Conservation (phyloP, 2,329 filamentous ascomycete species). For the Claviceps sorghi region DNA sequence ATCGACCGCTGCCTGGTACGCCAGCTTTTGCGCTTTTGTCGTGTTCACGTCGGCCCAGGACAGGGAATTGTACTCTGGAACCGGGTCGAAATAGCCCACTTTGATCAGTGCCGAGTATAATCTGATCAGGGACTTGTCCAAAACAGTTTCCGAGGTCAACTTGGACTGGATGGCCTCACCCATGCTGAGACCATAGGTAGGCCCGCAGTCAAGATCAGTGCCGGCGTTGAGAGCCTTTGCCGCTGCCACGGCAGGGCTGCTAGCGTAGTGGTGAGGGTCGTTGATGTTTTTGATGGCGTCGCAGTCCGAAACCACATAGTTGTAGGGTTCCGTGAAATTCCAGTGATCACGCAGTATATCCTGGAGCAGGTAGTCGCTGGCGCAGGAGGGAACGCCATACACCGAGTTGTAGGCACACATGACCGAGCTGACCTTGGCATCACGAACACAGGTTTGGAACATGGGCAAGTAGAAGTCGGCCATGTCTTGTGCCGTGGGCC, state of each 20-base stretch:
- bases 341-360: constrained; percentile 51
- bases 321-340: constrained; percentile 45
- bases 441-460: constrained; percentile 47
- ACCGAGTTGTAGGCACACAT: constrained; percentile 52
- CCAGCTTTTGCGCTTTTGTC: constrained; percentile 36
- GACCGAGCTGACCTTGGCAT: constrained; percentile 40
- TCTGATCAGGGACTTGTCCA: constrained; percentile 17
- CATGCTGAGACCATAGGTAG: constrained; percentile 11
- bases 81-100: constrained; percentile 42
- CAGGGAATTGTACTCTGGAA: constrained; percentile 34
- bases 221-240: constrained; percentile 21
- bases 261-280: constrained; percentile 25
- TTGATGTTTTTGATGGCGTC: constrained; percentile 47
- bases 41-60: constrained; percentile 41
- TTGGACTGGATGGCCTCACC: constrained; percentile 21
- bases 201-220: constrained; percentile 12
- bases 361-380: constrained; percentile 46
- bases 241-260: constrained; percentile 19
- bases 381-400: constrained; percentile 52
- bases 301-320: constrained; percentile 52
- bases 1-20: constrained; percentile 36
- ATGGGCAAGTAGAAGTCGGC: constrained; percentile 53
- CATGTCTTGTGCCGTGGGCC: constrained; percentile 45
- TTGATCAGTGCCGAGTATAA: constrained; percentile 39
- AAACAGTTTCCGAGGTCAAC: constrained; percentile 1